These are phyloP conservation scores for Stevia rebaudiana DNA, from an alignment of 140 eudicot genomes.

Conservation along the genomic window DNA sequence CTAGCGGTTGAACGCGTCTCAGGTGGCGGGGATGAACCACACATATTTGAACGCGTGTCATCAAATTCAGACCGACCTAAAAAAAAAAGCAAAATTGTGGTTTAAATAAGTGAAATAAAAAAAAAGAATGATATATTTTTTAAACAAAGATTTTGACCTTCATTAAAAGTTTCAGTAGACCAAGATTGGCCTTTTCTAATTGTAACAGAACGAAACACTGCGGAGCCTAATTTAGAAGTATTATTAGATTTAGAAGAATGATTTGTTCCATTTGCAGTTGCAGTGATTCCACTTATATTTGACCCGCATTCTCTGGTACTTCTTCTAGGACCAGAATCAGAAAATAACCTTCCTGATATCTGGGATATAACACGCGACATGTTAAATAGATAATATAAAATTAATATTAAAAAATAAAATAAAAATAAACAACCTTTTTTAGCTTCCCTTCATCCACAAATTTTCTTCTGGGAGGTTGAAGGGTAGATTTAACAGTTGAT, in stretches of 20 bases:
- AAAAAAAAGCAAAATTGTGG: constrained; percentile 10
- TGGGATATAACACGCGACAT: constrained; percentile 22
- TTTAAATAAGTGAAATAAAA: constrained; percentile 12
- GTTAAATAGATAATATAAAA: constrained; percentile 4
- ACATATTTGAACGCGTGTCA: constrained; percentile 48
- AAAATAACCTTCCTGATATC: constrained; percentile 92
- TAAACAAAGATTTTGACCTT: constrained; percentile 41
- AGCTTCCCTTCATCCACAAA: constrained; percentile 89
- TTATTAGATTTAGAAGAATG: constrained; percentile 45
- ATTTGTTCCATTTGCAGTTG: constrained; percentile 52
- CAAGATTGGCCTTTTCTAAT: constrained; percentile 62
- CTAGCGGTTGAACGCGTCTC: constrained; percentile 46
- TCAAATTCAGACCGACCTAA: constrained; percentile 64
- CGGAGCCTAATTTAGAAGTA: constrained; percentile 54
- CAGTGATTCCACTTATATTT: constrained; percentile 27
- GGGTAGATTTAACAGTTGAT: constrained; percentile 60
- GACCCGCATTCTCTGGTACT: constrained; percentile 67
- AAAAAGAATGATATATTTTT: not conserved
- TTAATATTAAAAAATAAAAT: not conserved
- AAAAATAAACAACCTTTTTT: constrained; percentile 51
- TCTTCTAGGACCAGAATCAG: constrained; percentile 94
- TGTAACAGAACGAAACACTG: constrained; percentile 62
- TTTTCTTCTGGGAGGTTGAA: constrained; percentile 90
- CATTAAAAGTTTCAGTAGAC: constrained; percentile 55
- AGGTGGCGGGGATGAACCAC: constrained; percentile 52